Conservation (phyloP, 345 rosid genomes). For the Rhizophora apiculata region DNA sequence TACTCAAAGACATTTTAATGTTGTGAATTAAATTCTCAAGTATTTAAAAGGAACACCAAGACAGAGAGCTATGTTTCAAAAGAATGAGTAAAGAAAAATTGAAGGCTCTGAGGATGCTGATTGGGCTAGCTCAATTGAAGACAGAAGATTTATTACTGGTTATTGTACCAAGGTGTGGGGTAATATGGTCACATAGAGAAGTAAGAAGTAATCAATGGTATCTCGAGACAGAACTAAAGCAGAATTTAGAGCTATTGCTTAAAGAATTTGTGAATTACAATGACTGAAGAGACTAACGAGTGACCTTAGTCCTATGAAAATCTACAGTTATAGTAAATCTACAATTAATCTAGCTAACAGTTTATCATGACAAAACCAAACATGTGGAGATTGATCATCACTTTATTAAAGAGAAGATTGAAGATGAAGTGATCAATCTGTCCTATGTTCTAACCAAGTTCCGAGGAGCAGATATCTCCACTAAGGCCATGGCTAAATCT, state of each 20-base stretch:
- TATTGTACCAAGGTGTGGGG: no score
- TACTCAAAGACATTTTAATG: no score
- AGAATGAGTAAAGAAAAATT: no score
- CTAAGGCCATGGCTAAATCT: not conserved
- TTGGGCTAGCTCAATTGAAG: no score
- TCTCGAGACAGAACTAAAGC: not conserved
- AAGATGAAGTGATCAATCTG: not conserved
- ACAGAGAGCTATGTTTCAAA: accelerated
- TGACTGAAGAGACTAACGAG: not conserved
- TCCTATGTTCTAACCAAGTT: not conserved
- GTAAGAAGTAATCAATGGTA: not conserved
- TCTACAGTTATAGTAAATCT: not conserved
- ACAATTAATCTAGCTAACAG: not conserved
- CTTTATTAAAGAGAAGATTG: not conserved
- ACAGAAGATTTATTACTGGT: no score
- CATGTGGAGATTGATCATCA: not conserved
- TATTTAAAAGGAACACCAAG: no score
- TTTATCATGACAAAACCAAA: not conserved
- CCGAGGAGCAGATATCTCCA: not conserved
- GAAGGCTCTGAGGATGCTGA: no score
- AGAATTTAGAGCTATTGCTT: not conserved
- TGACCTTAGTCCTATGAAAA: not conserved
- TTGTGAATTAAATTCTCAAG: no score
- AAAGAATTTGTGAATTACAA: not conserved
- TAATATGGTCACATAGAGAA: not conserved